Evolutionary conservation across 78 protist species (phyloP), one percentile per base, ranked within the genome.

Genomic region (Emiliania huxleyi): DNA sequence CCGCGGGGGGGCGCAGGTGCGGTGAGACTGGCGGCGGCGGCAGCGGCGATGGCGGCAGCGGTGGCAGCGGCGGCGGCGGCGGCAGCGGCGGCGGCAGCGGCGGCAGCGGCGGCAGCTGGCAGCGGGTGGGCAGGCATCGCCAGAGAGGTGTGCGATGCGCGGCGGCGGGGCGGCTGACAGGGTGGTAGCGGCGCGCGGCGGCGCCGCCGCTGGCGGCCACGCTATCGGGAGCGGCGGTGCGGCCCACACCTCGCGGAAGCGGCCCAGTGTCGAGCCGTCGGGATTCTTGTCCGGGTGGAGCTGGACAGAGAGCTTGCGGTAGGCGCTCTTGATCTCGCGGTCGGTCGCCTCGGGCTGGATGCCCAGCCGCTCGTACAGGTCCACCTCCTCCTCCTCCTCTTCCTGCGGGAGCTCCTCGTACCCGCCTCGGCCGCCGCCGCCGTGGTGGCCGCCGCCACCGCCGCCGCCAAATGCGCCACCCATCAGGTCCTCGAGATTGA

Each of bases 261-360:
- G 73, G 33, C 3, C 73, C 73, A 5, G 33, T 40, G 92, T 96
- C 84, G 89, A 90, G 62, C 49, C 48, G 37, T 35, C 95, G 22
- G 95, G 94, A 87, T 97, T 96, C 94, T 96, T 97, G 90, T 97
- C 98, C 25, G 98, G 97, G 87, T 97, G 98, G 33, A 85, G 95
- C 93, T 94, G 44, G 1, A 95, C 40, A 0, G 98, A 92, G 44
- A 96, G 96, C 92, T 94, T 94, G 49, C 97, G 91, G 77, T 94
- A 97, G 18, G 97, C 97, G 52, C 91, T 73, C 93, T 96, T 96
- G 69, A 97, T 96, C 37, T 96, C 96, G 8, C 87, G 46, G 79
- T 95, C 95, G 25, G 95, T 88, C 8, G 98, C 94, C 29, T 94
- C 95, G 22, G 94, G 87, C 44, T 94, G 18, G 8, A 96, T 87